Conservation (phyloP, 108 stramenopile genomes). For the Stephanodiscus minutulus region DNA sequence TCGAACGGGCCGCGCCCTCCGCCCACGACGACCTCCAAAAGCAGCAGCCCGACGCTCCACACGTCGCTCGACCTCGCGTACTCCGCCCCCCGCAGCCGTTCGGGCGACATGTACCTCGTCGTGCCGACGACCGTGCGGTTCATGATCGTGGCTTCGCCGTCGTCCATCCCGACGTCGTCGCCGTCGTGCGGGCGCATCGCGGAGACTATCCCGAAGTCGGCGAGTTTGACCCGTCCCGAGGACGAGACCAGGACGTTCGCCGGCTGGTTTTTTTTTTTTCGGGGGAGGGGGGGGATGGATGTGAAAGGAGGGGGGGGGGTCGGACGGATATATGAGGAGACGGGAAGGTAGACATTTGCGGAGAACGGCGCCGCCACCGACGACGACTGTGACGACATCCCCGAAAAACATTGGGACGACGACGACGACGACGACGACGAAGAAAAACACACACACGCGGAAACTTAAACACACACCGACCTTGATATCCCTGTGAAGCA, state of each 20-base stretch:
- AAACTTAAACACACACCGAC: background rate
- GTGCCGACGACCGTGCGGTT: conserved; percentile 88
- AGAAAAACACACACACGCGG: background rate
- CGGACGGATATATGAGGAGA: background rate
- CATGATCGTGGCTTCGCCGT: conserved; percentile 46
- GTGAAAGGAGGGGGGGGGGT: background rate
- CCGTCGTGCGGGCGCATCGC: conserved; percentile 2
- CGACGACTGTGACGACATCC: too few relatives aligned
- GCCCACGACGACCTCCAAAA: conserved; percentile 74
- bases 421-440: background rate
- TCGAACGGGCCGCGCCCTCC: conserved; percentile 59
- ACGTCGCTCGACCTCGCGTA: conserved; percentile 85
- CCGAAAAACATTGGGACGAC: too few relatives aligned
- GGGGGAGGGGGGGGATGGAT: background rate
- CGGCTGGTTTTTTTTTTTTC: conserved; percentile 43
- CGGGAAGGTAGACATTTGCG: background rate
- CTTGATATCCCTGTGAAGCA: conserved; percentile 92
- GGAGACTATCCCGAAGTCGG: conserved; percentile 91
- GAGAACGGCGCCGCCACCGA: too few relatives aligned
- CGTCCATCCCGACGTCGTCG: conserved; percentile 30
- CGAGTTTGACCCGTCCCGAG: conserved; percentile 82
- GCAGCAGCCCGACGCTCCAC: conserved; percentile 88
- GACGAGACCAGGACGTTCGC: conserved; percentile 82
- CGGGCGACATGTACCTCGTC: conserved; percentile 88
- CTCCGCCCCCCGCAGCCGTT: conserved; percentile 71